Evolutionary conservation across 768 basidiomycete genomes (phyloP).

Genomic region (Termitomyces sp.): DNA sequence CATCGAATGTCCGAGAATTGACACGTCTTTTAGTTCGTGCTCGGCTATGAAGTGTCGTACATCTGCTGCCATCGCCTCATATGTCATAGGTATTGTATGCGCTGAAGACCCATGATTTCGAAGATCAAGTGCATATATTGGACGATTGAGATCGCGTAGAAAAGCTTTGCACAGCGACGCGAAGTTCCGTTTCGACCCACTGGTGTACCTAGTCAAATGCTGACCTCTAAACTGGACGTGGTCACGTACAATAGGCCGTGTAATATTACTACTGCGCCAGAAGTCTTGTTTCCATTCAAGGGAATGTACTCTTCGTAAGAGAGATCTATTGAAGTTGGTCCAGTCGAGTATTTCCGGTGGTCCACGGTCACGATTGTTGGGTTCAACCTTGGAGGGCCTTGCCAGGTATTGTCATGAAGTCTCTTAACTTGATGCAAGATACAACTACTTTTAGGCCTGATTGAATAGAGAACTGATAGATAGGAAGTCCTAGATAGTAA

Average conservation of each 20-base stretch:
- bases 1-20: constrained; percentile 86
- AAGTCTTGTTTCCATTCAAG: constrained; percentile 19
- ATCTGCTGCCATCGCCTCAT: constrained; percentile 71
- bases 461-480: neutral
- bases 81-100: constrained; percentile 65
- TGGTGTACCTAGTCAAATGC: constrained; percentile 19
- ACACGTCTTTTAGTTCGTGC: constrained; percentile 49
- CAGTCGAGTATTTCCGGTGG: constrained; percentile 2
- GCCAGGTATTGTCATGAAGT: neutral
- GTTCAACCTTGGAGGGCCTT: neutral
- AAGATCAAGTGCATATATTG: constrained; percentile 72
- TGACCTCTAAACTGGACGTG: neutral
- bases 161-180: constrained; percentile 70
- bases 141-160: constrained; percentile 47
- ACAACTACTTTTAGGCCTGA: neutral
- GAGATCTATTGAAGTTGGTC: constrained; percentile 12
- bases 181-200: constrained; percentile 87
- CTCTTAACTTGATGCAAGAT: neutral
- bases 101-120: constrained; percentile 81
- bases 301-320: constrained; percentile 15
- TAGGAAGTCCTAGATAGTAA: neutral
- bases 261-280: constrained; percentile 45
- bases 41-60: constrained; percentile 59
- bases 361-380: neutral
- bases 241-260: constrained; percentile 53